Evolutionary conservation across 2,329 filamentous ascomycete genomes (phyloP), one percentile per base, ranked within the genome.

Genomic region (Penicillium sp.): DNA sequence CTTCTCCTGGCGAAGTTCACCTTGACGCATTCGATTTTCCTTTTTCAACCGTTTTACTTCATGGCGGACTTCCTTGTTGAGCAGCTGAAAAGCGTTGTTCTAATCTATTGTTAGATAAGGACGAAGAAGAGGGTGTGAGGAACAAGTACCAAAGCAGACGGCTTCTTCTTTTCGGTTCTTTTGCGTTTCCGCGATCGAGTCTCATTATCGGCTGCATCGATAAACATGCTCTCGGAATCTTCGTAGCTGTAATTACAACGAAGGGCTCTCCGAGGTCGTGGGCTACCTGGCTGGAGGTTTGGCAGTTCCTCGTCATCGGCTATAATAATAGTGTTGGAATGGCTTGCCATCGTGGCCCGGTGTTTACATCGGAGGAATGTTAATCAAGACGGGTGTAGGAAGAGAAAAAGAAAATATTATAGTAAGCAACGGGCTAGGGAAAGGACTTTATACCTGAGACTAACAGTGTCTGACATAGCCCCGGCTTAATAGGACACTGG

Each of bases 201-300:
- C 38, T 46, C 8, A 44, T 44, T 15, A 52, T 42, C 42, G 21
- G 52, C 38, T 39, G 16, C 18, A 38, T 52, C 48, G 47, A 55
- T 42, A 25, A 56, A 44, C 9, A 52, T 46, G 7, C 18, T 48
- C 48, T 56, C 42, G 32, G 47, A 56, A 16, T 52, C 23, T 21
- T 21, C 31, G 18, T 56, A 48, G 48, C 18, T 52, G 16, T 52
- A 56, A 56, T 52, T 42, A 48, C 21, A 13, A 12, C 54, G 48
- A 52, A 49, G 35, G 49, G 18, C 42, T 49, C 49, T 42, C 37
- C 25, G 21, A 56, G 49, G 54, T 52, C 41, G 42, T 56, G 15
- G 40, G 29, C 48, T 44, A 56, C 35, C 54, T 56, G 5, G 54
- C 54, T 56, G 31, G 39, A 52, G 54, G 9, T 34, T 56, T 52